Conservation (phyloP, 768 basidiomycete genomes). For the Auricularia auricula-judae region DNA sequence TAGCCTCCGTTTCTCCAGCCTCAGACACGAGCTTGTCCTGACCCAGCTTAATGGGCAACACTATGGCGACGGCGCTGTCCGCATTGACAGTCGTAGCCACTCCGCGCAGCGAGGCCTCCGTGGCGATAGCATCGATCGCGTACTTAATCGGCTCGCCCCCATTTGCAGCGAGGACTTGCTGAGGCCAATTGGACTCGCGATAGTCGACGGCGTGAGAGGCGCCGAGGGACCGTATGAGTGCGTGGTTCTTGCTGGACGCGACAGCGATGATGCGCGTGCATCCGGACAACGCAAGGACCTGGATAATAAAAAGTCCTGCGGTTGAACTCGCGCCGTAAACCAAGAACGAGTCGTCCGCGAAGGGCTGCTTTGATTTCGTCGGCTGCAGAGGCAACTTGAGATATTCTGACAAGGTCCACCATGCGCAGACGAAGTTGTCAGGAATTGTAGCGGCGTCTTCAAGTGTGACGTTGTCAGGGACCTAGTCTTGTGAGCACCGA, state of each 20-base stretch:
- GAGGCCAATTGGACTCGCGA: constrained; percentile 23
- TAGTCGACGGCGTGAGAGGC: constrained; percentile 33
- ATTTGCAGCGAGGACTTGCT: constrained; percentile 24
- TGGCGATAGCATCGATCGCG: constrained; percentile 29
- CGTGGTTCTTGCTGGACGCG: constrained; percentile 29
- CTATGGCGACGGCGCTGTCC: constrained; percentile 28
- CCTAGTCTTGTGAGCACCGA: constrained; percentile 14
- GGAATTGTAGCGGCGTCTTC: constrained; percentile 29
- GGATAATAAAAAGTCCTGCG: constrained; percentile 23
- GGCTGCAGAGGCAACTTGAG: constrained; percentile 24
- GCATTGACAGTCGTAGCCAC: constrained; percentile 28
- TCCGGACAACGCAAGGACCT: constrained; percentile 28
- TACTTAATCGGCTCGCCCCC: constrained; percentile 22
- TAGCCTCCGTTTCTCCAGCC: constrained; percentile 13
- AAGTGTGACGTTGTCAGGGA: constrained; percentile 30
- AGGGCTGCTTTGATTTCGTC: constrained; percentile 19
- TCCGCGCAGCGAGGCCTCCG: constrained; percentile 24
- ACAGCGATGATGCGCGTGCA: constrained; percentile 33
- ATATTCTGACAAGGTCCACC: constrained; percentile 27
- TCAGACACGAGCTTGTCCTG: constrained; percentile 21
- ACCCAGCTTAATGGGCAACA: constrained; percentile 38
- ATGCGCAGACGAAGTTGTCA: constrained; percentile 32
- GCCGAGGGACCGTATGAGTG: constrained; percentile 28
- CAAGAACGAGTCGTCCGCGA: constrained; percentile 26
- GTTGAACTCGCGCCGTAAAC: constrained; percentile 36